These are phyloP conservation scores for Physcomitrellopsis africana DNA, from an alignment of 225 moss, liverwort and hornwort species.

Conservation along the genomic window DNA sequence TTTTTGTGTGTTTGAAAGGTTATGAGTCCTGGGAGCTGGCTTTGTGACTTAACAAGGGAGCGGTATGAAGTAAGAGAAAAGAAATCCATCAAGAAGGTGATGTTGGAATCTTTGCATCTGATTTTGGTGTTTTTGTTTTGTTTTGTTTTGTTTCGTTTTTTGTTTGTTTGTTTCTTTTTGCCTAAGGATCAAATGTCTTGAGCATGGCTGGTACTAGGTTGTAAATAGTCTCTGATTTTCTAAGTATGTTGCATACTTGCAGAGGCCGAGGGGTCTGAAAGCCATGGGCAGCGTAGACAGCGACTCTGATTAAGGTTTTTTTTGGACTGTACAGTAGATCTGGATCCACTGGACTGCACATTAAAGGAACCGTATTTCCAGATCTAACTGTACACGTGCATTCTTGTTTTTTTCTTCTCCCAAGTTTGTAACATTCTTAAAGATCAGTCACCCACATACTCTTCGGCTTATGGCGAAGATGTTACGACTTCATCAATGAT, in stretches of 20 bases:
- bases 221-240: neutral
- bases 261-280: constrained; percentile 98
- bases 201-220: neutral
- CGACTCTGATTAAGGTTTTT: constrained; percentile 70
- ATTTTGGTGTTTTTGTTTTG: neutral
- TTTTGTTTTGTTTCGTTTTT: neutral
- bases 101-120: neutral
- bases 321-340: constrained; percentile 31
- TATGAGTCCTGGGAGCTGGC: constrained; percentile 89
- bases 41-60: constrained; percentile 82
- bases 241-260: constrained; percentile 33
- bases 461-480: constrained; percentile 37
- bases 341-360: constrained; percentile 33
- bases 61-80: constrained; percentile 97
- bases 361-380: constrained; percentile 35
- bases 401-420: constrained; percentile 16
- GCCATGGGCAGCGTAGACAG: constrained; percentile 96
- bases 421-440: constrained; percentile 48
- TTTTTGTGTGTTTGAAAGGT: constrained; percentile 50
- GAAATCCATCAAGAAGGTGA: constrained; percentile 85
- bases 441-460: constrained; percentile 35
- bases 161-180: too few relatives aligned
- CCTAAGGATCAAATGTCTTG: neutral
- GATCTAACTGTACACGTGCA: constrained; percentile 31
- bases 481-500: constrained; percentile 32